These are phyloP conservation scores for Hypoxylon sp. DNA, from an alignment of 2,329 filamentous ascomycete species.

Conservation along the genomic window DNA sequence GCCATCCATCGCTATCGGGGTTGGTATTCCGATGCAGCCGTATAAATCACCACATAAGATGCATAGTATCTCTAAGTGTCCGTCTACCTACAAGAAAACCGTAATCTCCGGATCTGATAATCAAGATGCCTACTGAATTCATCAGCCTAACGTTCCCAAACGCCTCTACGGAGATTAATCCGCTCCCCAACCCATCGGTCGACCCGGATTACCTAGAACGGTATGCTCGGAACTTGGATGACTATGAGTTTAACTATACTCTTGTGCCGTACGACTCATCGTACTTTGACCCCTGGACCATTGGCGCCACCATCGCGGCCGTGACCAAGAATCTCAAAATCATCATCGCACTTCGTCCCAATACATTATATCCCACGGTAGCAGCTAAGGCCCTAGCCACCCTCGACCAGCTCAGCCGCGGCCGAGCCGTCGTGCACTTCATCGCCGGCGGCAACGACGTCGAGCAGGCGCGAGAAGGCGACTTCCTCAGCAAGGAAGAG, in stretches of 20 bases:
- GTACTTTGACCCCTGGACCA: conserved; percentile 70
- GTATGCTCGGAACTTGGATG: conserved; percentile 71
- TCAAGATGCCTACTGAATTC: conserved; percentile 67
- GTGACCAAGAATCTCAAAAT: conserved; percentile 72
- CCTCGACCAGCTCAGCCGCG: conserved; percentile 71
- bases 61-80: neutral
- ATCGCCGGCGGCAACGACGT: conserved; percentile 73
- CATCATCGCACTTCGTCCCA: conserved; percentile 73
- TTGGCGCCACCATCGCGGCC: conserved; percentile 70
- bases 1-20: conserved; percentile 43
- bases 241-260: conserved; percentile 74
- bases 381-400: conserved; percentile 74
- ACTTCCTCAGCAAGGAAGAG: conserved; percentile 71
- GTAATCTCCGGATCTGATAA: conserved; percentile 17
- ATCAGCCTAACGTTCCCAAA: conserved; percentile 72
- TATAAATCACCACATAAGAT: conserved; percentile 30
- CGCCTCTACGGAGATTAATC: conserved; percentile 68
- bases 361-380: conserved; percentile 74
- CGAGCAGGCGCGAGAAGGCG: conserved; percentile 73
- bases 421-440: conserved; percentile 73
- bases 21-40: conserved; percentile 20
- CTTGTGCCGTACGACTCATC: conserved; percentile 72
- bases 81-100: conserved; percentile 14
- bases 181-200: conserved; percentile 65
- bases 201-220: conserved; percentile 70